Evolutionary conservation across 2,329 filamentous ascomycete species (phyloP).

Genomic region (Aschersonia sp.): DNA sequence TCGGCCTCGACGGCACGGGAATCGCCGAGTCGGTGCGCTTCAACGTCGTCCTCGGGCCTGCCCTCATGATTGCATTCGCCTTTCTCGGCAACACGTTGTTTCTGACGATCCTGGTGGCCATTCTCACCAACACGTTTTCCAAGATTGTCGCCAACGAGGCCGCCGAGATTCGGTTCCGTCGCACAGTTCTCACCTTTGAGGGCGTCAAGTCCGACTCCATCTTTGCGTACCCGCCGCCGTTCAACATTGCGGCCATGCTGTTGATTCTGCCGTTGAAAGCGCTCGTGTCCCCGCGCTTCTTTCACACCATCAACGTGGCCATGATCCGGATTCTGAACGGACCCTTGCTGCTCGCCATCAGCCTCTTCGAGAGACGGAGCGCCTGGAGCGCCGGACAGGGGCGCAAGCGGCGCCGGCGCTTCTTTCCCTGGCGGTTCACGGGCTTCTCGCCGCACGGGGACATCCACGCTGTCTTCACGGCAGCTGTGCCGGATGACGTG

Average conservation of each 20-base stretch:
- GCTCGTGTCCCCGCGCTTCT: constrained; percentile 44
- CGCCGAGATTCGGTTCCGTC: constrained; percentile 57
- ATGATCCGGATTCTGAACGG: constrained; percentile 48
- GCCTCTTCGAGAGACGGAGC: constrained; percentile 43
- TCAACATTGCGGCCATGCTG: constrained; percentile 52
- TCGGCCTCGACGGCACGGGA: constrained; percentile 51
- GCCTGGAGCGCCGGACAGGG: constrained; percentile 18
- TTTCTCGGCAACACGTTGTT: constrained; percentile 65
- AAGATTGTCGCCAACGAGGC: constrained; percentile 55
- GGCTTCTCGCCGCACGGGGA: constrained; percentile 42
- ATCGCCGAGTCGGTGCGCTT: constrained; percentile 40
- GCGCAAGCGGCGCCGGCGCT: constrained; percentile 2
- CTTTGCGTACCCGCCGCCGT: constrained; percentile 55
- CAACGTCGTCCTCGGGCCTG: constrained; percentile 51
- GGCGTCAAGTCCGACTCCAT: constrained; percentile 60
- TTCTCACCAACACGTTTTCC: constrained; percentile 58
- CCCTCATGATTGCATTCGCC: constrained; percentile 57
- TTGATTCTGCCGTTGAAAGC: constrained; percentile 52
- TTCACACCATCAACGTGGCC: constrained; percentile 58
- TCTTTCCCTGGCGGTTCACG: constrained; percentile 28
- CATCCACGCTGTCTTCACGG: constrained; percentile 44
- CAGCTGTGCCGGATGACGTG: constrained; percentile 33
- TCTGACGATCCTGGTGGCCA: constrained; percentile 59
- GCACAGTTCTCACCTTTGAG: constrained; percentile 58
- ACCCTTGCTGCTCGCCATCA: constrained; percentile 46